Percentiles rank a stretch among this genome's conserved stretches.
phyloP scores from a whole-genome alignment of 2,329 filamentous ascomycete genomes.

The Kalmusia sp. region DNA sequence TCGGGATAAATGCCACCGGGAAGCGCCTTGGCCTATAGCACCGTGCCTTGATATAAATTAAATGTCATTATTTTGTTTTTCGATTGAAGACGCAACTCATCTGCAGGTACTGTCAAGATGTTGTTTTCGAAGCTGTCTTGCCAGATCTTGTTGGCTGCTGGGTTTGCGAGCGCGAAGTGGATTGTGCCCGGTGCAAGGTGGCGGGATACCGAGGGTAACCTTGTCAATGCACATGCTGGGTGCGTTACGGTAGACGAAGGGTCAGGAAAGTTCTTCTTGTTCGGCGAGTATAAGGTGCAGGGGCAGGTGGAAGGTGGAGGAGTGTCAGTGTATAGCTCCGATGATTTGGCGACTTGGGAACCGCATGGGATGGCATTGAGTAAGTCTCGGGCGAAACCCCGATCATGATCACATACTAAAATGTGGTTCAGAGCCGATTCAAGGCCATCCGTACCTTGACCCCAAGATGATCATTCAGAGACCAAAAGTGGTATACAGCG shows the following conservation, averaged over 20 bases:
- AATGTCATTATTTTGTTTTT: slow-evolving; percentile 27
- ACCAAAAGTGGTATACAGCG: slow-evolving; percentile 67
- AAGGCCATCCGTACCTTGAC: slow-evolving; percentile 63
- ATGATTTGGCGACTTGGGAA: slow-evolving; percentile 67
- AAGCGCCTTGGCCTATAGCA: slow-evolving; percentile 30
- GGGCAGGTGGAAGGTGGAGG: slow-evolving; percentile 67
- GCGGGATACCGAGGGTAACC: slow-evolving; percentile 65
- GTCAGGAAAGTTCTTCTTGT: slow-evolving; percentile 65
- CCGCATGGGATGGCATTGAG: slow-evolving; percentile 63
- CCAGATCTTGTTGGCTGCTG: slow-evolving; percentile 27
- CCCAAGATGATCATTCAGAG: slow-evolving; percentile 66
- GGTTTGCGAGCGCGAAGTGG: slow-evolving; percentile 54
- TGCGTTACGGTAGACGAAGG: slow-evolving; percentile 61
- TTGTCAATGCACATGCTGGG: slow-evolving; percentile 69
- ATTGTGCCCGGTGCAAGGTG: slow-evolving; percentile 69
- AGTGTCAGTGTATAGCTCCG: slow-evolving; percentile 64
- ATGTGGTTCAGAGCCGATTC: slow-evolving; percentile 53
- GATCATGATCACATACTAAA: slow-evolving; percentile 5
- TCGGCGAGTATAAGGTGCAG: slow-evolving; percentile 68
- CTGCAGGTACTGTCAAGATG: slow-evolving; percentile 14
- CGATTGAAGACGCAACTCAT: slow-evolving; percentile 4
- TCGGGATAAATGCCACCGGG: slow-evolving; percentile 35
- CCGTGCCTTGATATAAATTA: slow-evolving; percentile 22
- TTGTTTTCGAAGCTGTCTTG: slow-evolving; percentile 25
- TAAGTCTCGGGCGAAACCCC: too few relatives aligned